Evolutionary conservation across 2,329 filamentous ascomycete genomes (phyloP).

Genomic region (Cladosporium sp.): DNA sequence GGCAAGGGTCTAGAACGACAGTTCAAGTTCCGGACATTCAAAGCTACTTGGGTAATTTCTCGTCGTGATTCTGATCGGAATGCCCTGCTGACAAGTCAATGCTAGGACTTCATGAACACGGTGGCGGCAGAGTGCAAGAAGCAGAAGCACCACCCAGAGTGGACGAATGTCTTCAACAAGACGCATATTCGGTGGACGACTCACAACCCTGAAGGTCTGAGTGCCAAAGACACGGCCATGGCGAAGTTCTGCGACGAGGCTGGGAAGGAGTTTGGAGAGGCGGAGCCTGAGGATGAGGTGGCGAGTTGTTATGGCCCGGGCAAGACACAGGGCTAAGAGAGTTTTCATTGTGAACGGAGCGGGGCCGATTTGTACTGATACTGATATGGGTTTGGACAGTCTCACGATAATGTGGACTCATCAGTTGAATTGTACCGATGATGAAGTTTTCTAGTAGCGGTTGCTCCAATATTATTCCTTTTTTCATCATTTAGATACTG

Average conservation of each 20-base stretch:
- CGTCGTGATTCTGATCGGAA: neutral
- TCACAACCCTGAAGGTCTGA: constrained; percentile 63
- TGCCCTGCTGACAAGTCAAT: neutral
- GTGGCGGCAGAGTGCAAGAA: constrained; percentile 64
- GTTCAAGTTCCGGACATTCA: constrained; percentile 38
- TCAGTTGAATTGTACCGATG: too few species aligned
- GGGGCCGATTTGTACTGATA: too few species aligned
- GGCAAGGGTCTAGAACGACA: constrained; percentile 32
- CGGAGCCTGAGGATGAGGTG: constrained; percentile 2
- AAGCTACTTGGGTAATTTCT: constrained; percentile 33
- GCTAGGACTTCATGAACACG: constrained; percentile 69
- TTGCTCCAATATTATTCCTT: too few species aligned
- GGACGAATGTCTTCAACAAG: constrained; percentile 72
- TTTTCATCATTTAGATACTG: too few species aligned
- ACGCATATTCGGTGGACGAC: constrained; percentile 71
- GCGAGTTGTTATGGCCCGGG: constrained; percentile 2
- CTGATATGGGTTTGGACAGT: too few species aligned
- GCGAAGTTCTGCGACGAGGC: constrained; percentile 58
- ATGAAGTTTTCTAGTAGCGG: too few species aligned
- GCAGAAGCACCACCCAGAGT: constrained; percentile 70
- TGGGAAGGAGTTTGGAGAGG: constrained; percentile 26
- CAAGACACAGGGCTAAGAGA: neutral
- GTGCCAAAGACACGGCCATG: constrained; percentile 58
- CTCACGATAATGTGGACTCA: too few species aligned
- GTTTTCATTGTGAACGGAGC: too few species aligned